Evolutionary conservation across 2,329 filamentous ascomycete species (phyloP).

Genomic region (Aureobasidium sp.): DNA sequence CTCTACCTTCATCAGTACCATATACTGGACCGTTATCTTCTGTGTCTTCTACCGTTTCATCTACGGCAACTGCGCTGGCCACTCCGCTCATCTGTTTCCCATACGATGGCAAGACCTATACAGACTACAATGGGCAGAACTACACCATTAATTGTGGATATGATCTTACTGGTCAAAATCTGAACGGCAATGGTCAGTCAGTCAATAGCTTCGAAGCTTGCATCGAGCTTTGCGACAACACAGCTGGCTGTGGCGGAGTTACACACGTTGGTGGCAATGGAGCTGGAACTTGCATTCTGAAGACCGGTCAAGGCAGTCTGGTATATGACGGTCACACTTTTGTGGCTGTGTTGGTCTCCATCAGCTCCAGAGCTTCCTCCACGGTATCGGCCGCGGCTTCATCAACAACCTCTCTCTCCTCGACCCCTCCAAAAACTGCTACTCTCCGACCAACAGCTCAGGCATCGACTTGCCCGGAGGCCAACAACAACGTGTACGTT

Average conservation of each 20-base stretch:
- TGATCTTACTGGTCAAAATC: slow-evolving; percentile 10
- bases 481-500: slow-evolving; percentile 14
- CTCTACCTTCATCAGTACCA: slow-evolving; percentile 16
- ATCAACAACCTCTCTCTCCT: background rate
- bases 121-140: slow-evolving; percentile 10
- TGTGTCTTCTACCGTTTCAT: slow-evolving; percentile 16
- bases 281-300: slow-evolving; percentile 21
- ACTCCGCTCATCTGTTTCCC: slow-evolving; percentile 19
- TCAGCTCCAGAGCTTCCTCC: background rate
- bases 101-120: slow-evolving; percentile 18
- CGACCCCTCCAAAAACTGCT: slow-evolving; percentile 13
- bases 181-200: background rate
- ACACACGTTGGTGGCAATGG: slow-evolving; percentile 20
- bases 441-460: slow-evolving; percentile 1
- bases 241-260: slow-evolving; percentile 18
- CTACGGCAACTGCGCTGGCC: slow-evolving; percentile 5
- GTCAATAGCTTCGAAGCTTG: slow-evolving; percentile 20
- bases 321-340: slow-evolving; percentile 18
- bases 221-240: slow-evolving; percentile 19
- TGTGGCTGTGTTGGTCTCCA: slow-evolving; percentile 10
- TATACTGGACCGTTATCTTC: slow-evolving; percentile 27
- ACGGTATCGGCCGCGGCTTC: background rate
- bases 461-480: slow-evolving; percentile 13
- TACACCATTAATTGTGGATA: slow-evolving; percentile 18
- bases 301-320: slow-evolving; percentile 11